Percentiles rank a stretch among this genome's conserved stretches.
Conservation (phyloP, 345 rosid species). For the Arabidopsis arenosa region DNA sequence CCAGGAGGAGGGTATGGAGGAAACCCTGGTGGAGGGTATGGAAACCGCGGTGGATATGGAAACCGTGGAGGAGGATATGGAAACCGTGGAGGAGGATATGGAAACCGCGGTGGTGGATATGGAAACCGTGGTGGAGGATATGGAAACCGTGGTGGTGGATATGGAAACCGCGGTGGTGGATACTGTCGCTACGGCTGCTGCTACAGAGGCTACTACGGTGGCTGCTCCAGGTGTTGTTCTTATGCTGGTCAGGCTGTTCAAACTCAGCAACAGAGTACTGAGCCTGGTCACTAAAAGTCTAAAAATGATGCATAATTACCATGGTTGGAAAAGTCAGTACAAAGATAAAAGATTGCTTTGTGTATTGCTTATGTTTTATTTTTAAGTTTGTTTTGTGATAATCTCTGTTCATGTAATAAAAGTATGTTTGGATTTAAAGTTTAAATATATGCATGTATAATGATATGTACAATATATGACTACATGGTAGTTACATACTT, state of each 20-base stretch:
- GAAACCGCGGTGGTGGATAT: neutral
- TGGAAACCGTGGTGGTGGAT: slow-evolving; percentile 18
- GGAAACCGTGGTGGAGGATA: neutral
- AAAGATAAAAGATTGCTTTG: neutral
- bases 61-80: neutral
- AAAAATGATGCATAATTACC: neutral
- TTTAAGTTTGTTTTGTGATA: slow-evolving; percentile 16
- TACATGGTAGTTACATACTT: no score
- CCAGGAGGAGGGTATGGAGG: slow-evolving; percentile 7
- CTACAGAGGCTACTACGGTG: slow-evolving; percentile 27
- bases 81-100: neutral
- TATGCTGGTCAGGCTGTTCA: slow-evolving; percentile 34
- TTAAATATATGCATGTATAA: no score
- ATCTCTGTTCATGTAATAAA: neutral
- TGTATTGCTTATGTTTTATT: slow-evolving; percentile 9
- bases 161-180: slow-evolving; percentile 29
- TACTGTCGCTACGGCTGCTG: slow-evolving; percentile 32
- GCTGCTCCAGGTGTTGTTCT: slow-evolving; percentile 32
- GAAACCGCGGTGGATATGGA: no score
- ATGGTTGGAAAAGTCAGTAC: no score
- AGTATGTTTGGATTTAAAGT: neutral
- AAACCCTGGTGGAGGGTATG: neutral
- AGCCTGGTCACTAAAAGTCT: slow-evolving; percentile 23
- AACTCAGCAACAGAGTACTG: neutral
- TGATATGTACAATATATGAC: neutral